Conservation (phyloP, 2,329 filamentous ascomycete species). For the Aspergillus aculeatus region DNA sequence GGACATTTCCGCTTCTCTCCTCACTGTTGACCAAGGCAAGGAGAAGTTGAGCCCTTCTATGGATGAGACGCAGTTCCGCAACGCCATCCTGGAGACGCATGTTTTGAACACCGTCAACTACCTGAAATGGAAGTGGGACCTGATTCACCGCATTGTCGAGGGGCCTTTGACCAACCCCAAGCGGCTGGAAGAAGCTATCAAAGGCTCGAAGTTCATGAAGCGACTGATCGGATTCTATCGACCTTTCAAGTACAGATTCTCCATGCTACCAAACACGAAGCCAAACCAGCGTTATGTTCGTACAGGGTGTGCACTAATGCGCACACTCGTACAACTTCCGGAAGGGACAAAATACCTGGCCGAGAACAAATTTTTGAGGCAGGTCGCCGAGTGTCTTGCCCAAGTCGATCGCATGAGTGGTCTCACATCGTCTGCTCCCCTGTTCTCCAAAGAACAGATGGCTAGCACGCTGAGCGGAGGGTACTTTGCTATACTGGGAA, state of each 20-base stretch:
- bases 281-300: conserved; percentile 92
- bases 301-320: conserved; percentile 83
- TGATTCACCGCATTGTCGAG: conserved; percentile 86
- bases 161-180: conserved; percentile 89
- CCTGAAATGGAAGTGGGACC: conserved; percentile 95
- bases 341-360: conserved; percentile 83
- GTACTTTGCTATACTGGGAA: conserved; percentile 90
- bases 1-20: conserved; percentile 45
- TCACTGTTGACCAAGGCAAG: conserved; percentile 44
- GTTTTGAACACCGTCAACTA: conserved; percentile 88
- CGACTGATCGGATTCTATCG: conserved; percentile 91
- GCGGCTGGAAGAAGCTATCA: conserved; percentile 88
- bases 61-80: conserved; percentile 64
- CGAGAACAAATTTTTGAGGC: conserved; percentile 88
- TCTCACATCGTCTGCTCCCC: conserved; percentile 69
- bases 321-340: conserved; percentile 77
- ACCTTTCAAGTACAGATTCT: conserved; percentile 95
- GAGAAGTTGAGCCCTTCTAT: conserved; percentile 61
- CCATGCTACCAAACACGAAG: conserved; percentile 83
- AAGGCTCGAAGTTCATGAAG: conserved; percentile 94
- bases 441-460: conserved; percentile 84
- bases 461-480: conserved; percentile 84
- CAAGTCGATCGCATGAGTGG: conserved; percentile 84
- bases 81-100: conserved; percentile 67
- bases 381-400: conserved; percentile 92